Evolutionary conservation across 2,329 filamentous ascomycete species (phyloP), one percentile per base, ranked within the genome.

Genomic region (Botryotinia narcissicola): DNA sequence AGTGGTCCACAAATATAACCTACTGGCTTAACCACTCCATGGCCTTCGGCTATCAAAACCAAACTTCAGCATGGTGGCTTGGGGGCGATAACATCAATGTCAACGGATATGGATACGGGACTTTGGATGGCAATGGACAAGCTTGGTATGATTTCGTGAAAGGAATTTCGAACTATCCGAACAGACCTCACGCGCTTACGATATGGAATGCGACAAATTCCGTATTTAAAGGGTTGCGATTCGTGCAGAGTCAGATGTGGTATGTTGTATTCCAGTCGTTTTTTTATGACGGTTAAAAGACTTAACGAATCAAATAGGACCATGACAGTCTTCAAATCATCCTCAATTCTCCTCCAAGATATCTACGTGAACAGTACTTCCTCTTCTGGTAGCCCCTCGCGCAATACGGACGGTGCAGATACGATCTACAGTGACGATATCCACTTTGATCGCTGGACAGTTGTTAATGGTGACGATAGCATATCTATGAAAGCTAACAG

Each of bases 231-330:
- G 83, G 86, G 3, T 73, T 89, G 25, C 82, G 82, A 3, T 89
- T 88, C 74, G 80, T 90, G 8, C 84, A 87, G 74, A 87, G 84
- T 74, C 88, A 90, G 80, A 90, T 90, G 88, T 90, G 88, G 85
- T 70, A 70, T 70, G 42, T 37, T 48, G 12, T 54, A 18, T 37
- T 22, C 20, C 25, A 59, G 12, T 22, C 20, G 22, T 22, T 8
- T 32, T 1, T 18, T n/a, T 20, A 9, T 44, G 7, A 5, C 10
- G 3, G 4, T 46, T 46, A 3, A 44, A 20, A 9, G 6, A 62
- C 5, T 20, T 35, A 62, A 61, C 22, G 4, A 37, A 48, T 14
- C 2, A 20, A n/a, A 62, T 20, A 70, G 68, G 68, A 86, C 86
- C 0, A 86, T 89, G 83, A 73, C 73, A 12, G 22, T 76, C 40